Base-by-base conservation (phyloP, 2,329 filamentous ascomycete species). In the Ophiostoma populinum region DNA sequence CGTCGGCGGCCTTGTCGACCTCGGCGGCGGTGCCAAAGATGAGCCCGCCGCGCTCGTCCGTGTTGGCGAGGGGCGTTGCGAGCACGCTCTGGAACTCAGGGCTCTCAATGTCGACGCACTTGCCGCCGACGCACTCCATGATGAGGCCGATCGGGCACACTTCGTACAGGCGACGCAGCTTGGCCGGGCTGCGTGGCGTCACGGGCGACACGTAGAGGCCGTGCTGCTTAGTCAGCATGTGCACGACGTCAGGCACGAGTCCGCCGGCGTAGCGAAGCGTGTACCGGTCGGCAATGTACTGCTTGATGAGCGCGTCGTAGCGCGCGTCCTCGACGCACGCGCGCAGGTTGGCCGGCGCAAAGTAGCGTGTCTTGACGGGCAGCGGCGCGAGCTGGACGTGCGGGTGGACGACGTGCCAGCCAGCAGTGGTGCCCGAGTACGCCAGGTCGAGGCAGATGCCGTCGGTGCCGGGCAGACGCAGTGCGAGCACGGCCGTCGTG, bases 341-440 rank as follows among this genome's bases (percentile, higher is more conserved):
- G 8, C 71, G 65, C 36, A 75, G 50, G 44, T 76, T 76, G 5
- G 70, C 70, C 0, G 71, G 71, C 0, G 71, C 67, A 44, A 76
- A 75, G 47, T 74, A 75, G 1, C 63, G 57, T 18, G 66, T 65
- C 24, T 11, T 26, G 28, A 36, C 24, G 43, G 58, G 60, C 43
- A 56, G 56, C 0, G 59, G 56, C 3, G 54, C 43, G 1, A 42
- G 25, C 7, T 44, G 49, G 6, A 72, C 54, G 0, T 43, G 31
- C 0, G 56, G 24, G 0, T 62, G 58, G 0, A 69, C 47, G 1
- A 73, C 42, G 3, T 58, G 49, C 32, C 49, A 54, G 11, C 42
- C 10, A n/a, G n/a, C n/a, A n/a, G n/a, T n/a, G 24, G 22, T 3
- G 24, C 18, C 24, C 30, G 24, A 7, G 11, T 68, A 41, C 0